Evolutionary conservation across 352 stramenopile species (phyloP), one percentile per base, ranked within the genome.

Genomic region (Phytophthora pisi): DNA sequence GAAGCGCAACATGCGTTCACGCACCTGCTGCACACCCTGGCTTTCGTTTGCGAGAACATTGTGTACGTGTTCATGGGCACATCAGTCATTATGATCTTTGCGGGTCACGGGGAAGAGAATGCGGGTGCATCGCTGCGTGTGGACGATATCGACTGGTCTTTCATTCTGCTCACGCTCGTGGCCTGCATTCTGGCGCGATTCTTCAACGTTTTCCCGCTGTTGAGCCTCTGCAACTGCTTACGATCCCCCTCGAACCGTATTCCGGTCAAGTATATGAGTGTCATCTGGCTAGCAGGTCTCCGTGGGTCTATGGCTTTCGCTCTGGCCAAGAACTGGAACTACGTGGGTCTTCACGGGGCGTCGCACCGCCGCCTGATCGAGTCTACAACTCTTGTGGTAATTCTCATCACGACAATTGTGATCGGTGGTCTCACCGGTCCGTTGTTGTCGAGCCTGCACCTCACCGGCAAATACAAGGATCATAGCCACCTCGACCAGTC

Each of bases 291-390:
- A 57, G 88, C 92, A 10, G 96, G 96, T 31, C 77, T 99, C 45
- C 89, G 96, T 28, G 96, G 96, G 36, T 97, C 96, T 13, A 97
- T 99, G 51, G 89, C 94, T 13, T 99, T 98, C 63, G 91, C 93
- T 23, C 81, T 97, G 28, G 88, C 87, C 20, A 94, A 94, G 70
- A 94, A 86, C 53, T 96, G 88, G 88, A 87, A 81, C 43, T 93
- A 93, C 62, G 73, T 92, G 59, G 86, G 86, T 8, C 66, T 89
- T 45, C 60, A 89, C 45, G 82, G 86, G 23, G 68, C 62, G 13
- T 93, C 84, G 6, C 88, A 96, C 57, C 85, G 83, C 20, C 90
- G 90, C 47, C 70, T 96, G 4, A 90, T 96, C 43, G 88, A 94
- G 58, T 94, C 86, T 23, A 96, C 88, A n/a, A 94, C 88, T 56